A percentile compares a stretch with the other conserved stretches of the same genome.
These are phyloP conservation scores for Tolypocladium tropicale DNA, from an alignment of 2,329 filamentous ascomycete species.

Conservation along the genomic window DNA sequence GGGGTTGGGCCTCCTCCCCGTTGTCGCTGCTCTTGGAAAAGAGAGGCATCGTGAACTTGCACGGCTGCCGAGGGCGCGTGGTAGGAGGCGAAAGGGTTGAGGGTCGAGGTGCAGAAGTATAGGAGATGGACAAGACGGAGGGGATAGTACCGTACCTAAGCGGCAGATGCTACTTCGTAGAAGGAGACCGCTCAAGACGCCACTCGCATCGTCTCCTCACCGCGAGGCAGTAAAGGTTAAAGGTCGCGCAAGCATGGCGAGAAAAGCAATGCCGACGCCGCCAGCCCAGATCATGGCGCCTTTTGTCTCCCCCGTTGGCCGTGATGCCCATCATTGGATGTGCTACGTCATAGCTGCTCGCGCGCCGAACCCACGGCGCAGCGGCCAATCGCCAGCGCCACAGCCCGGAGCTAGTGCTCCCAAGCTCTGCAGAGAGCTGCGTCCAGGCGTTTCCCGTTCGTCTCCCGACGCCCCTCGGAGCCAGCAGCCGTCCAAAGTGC, in stretches of 20 bases:
- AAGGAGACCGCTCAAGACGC: not conserved
- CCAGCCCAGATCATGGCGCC: not conserved
- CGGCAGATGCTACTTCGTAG: not conserved
- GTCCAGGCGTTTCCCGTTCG: not conserved
- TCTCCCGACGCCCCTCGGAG: too few relatives aligned
- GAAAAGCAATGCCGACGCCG: not conserved
- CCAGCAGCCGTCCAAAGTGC: not conserved
- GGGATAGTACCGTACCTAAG: too few relatives aligned
- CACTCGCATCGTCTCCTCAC: not conserved
- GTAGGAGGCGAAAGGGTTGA: not conserved
- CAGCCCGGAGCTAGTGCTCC: not conserved
- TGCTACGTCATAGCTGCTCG: not conserved
- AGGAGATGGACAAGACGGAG: not conserved
- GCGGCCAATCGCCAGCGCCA: not conserved
- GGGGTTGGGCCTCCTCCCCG: constrained; percentile 7
- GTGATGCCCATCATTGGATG: not conserved
- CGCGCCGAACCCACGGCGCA: not conserved
- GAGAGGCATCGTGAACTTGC: constrained; percentile 19
- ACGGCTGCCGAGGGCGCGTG: not conserved
- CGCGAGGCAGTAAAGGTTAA: too few relatives aligned
- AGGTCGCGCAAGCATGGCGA: not conserved
- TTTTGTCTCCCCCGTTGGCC: not conserved
- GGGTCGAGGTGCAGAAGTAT: not conserved
- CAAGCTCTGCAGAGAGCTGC: not conserved
- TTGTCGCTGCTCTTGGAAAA: constrained; percentile 18